Base-by-base conservation (phyloP, 2,329 filamentous ascomycete species). In the Cladophialophora chaetospira region DNA sequence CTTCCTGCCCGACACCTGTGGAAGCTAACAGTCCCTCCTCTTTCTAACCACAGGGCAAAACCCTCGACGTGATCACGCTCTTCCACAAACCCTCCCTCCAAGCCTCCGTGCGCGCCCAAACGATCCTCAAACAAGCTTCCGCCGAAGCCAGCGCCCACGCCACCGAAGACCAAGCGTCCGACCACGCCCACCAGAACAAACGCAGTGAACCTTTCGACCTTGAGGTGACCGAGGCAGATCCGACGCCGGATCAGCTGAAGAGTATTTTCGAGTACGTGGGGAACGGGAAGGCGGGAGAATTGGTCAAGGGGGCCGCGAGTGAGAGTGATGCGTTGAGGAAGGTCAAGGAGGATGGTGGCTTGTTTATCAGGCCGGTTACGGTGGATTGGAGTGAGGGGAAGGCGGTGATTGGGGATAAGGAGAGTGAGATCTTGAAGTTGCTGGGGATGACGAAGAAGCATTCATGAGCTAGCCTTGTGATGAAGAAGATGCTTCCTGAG, bases 301-400 rank as follows among this genome's bases (percentile, higher is more conserved):
- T 97, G 23, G 79, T 99, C 50, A 79, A 84, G 66, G 92, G 89
- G 4, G 92, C 94, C 4, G 82, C 73, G 21, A 84, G 85, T 62
- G 82, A 87, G 68, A 82, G 82, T 61, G 92, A 97, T 73, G 94
- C 93, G 2, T 65, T 97, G 69, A 88, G 82, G 74, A 88, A 83
- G 74, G 85, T 95, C 68, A 89, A 88, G 72, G 80, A 88, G 73
- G 86, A 82, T 73, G 75, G 76, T 1, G 80, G 84, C 26, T 83
- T 73, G 67, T 92, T 97, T 72, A 77, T 88, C 67, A 77, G 87
- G 64, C 93, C 93, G 23, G 75, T 97, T 71, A 89, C 94, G 57
- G 93, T 97, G 50, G 93, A 97, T 72, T 97, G 94, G 94, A 90
- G 88, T 71, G 92, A 93, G 72, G 94, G 92, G 63, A 88, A 85